Evolutionary conservation across 148 eudicot genomes (phyloP), one percentile per base, ranked within the genome.

Genomic region (Nepenthes gracilis): DNA sequence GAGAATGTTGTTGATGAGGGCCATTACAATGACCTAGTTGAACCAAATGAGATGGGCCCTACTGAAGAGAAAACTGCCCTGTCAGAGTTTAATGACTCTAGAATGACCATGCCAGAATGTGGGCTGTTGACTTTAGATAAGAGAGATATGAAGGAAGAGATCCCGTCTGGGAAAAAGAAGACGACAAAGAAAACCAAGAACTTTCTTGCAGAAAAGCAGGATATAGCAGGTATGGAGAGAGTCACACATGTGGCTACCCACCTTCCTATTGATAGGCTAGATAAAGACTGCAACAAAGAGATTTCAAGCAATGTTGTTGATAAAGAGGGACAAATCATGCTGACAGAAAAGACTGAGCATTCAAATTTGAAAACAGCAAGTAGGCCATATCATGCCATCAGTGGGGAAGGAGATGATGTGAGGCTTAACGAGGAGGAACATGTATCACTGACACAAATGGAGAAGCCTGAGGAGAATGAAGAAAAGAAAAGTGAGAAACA

Each of bases 161-260:
- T 8, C 8, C 45, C 48, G 14, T 49, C 52, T 52, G 80, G 69
- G 66, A 70, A 56, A 38, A 68, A 14, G 75, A 83, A 68, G 70
- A 73, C 69, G 61, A 74, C 68, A 50, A 75, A 36, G 69, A 75
- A 59, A 59, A 65, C 67, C 8, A 75, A 73, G 67, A 79, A 63
- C 47, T 64, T 75, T 61, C 63, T 51, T 45, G 60, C 64, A 48
- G 59, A 38, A 64, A 61, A 63, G 23, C 23, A 23, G 47, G 62
- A 64, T 47, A 69, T 43, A 49, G 65, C 71, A 45, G 71, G 61
- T 61, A 48, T 23, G 54, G 75, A 73, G 38, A 56, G 57, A 14
- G 32, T 38, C 64, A 49, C 58, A 62, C 51, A 35, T 52, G 33
- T 48, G 53, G 7, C 61, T 7, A 4, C 58, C 8, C 12, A 33